Evolutionary conservation across 306 rosid species (phyloP), one percentile per base, ranked within the genome.

Genomic region (Sindora glabra): DNA sequence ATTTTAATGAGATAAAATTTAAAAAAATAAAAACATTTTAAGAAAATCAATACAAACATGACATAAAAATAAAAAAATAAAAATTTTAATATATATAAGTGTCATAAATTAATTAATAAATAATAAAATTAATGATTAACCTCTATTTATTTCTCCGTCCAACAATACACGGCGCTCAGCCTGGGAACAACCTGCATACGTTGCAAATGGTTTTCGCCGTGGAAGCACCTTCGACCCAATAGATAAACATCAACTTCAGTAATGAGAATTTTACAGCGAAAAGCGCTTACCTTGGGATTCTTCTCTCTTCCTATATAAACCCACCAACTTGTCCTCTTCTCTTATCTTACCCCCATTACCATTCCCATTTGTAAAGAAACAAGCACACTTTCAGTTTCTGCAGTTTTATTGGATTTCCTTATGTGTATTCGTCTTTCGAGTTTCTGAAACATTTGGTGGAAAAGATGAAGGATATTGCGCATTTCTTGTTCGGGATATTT

Each of bases 401-500:
- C 65, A 60, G 26, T 19, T 22, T 47, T 19, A 5, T 15, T n/a
- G n/a, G n/a, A n/a, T n/a, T 21, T 62, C 56, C 62, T 62, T 55
- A 18, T 24, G 27, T 27, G 46, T 25, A 19, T 48, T 27, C 18
- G 61, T 54, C 45, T 25, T 18, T 17, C 24, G 22, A 13, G 17
- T 60, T 73, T 41, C 14, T 10, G 18, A 44, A 34, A 42, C n/a
- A 65, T 36, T 45, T 53, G 13, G 19, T 15, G 47, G 10, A 15
- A 26, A 9, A 71, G 49, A 41, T 32, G 70, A 90, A 86, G 96
- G 70, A 80, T 36, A 15, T 78, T 66, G 59, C 68, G 37, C 95
- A 80, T 74, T 78, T 92, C 63, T 27, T 78, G 55, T 80, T 92
- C 68, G 99, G 96, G 39, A 65, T 89, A 72, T 75, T 77, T 40